Base-by-base conservation (phyloP, 805 yeast genomes). In the Komagataella pastoris region DNA sequence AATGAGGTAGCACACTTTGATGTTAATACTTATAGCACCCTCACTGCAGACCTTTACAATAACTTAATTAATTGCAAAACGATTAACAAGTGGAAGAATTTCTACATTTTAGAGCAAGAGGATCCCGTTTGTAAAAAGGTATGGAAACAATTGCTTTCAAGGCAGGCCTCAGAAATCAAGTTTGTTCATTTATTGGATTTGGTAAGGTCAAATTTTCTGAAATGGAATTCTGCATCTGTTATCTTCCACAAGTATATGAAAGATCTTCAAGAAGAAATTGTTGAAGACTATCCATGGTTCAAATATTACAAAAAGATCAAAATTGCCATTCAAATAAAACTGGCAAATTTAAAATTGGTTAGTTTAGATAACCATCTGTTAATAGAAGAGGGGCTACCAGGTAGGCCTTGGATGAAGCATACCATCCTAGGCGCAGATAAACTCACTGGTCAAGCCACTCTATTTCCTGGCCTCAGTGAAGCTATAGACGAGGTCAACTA, bases 241-340 rank as follows among this genome's bases (percentile, higher is more conserved):
- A 53, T 56, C 1, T 83, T 76, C 57, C 90, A 85, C 57, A 59
- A 56, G 2, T 72, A 72, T 54, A 72, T 75, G 17, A 58, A 59
- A 3, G 61, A 69, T 1, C 69, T 87, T 24, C 80, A 79, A 55
- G 65, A 67, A 1, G 71, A 75, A 40, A 76, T 81, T 51, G 65
- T 72, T 1, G 67, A 73, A 47, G 97, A 88, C 58, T 84, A 77
- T 58, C 89, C 97, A 1, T 85, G 96, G 89, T 88, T 83, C 68
- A 71, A 75, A 55, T 67, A 75, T 50, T 74, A 71, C 56, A 75
- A 72, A 56, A 88, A 88, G 63, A 60, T 86, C 44, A 73, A 68
- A 50, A 70, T 81, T 3, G 82, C 80, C 50, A 74, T 83, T 14
- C 74, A 75, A 51, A 69, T 83, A 52, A 76, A 82, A 52, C 62